Evolutionary conservation across 441 rosid species (phyloP).

Genomic region (Lepidium campestre): DNA sequence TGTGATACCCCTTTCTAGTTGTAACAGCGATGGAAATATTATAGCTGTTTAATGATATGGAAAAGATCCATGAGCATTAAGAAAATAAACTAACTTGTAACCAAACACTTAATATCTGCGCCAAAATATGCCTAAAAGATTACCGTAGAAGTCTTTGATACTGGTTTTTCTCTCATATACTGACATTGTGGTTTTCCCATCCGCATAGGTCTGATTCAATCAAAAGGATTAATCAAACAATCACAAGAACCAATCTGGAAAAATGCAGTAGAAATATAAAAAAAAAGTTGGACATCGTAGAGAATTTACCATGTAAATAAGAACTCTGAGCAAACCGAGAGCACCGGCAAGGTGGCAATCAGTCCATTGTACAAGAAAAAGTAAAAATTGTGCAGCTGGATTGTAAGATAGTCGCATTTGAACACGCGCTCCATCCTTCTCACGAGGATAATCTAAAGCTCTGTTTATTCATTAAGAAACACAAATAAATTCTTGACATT

Average conservation of each 20-base stretch:
- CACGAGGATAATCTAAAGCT: slow-evolving; percentile 62
- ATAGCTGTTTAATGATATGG: slow-evolving; percentile 41
- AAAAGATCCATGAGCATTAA: slow-evolving; percentile 1
- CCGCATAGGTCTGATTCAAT: slow-evolving; percentile 65
- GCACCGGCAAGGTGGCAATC: slow-evolving; percentile 68
- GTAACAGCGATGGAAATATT: slow-evolving; percentile 85
- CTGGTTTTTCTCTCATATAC: slow-evolving; percentile 78
- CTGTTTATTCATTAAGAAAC: slow-evolving; percentile 28
- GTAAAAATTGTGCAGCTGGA: slow-evolving; percentile 59
- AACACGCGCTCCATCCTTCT: slow-evolving; percentile 58
- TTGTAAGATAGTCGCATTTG: slow-evolving; percentile 68
- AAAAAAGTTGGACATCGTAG: background rate
- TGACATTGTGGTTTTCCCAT: slow-evolving; percentile 89
- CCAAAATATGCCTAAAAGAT: background rate
- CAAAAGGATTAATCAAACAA: slow-evolving; percentile 18
- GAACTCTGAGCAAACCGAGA: slow-evolving; percentile 56
- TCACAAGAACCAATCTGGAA: background rate
- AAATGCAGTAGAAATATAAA: background rate
- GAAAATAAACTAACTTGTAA: background rate
- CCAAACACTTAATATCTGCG: background rate
- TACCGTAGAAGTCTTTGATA: slow-evolving; percentile 79
- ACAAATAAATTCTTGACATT: background rate
- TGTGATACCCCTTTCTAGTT: slow-evolving; percentile 75
- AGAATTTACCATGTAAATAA: slow-evolving; percentile 45
- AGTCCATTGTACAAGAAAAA: slow-evolving; percentile 72